These are phyloP conservation scores for Hydrangea macrophylla DNA, from an alignment of 148 eudicot species.

Conservation along the genomic window DNA sequence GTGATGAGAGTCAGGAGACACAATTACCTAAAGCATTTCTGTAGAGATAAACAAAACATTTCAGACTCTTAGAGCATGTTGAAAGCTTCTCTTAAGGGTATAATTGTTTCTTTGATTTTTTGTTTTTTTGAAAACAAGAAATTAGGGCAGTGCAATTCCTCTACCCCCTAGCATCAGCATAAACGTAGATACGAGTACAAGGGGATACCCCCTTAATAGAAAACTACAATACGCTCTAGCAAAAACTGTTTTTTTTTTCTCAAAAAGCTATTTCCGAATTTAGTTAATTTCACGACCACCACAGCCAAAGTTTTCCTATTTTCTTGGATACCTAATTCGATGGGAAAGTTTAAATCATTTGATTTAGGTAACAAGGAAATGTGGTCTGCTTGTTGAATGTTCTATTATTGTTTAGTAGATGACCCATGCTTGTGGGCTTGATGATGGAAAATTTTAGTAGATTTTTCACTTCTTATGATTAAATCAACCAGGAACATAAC, in stretches of 20 bases:
- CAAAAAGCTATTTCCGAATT: not conserved
- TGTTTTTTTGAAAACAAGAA: no score
- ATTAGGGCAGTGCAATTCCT: no score
- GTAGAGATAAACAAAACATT: no score
- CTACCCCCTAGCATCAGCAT: no score
- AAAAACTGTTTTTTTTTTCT: no score
- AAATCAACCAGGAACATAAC: constrained; percentile 5
- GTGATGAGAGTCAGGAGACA: no score
- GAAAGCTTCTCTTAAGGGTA: no score
- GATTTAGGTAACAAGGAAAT: not conserved
- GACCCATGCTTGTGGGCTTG: not conserved
- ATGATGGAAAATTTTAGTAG: not conserved
- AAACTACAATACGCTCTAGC: no score
- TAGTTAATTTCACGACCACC: not conserved
- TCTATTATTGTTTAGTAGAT: not conserved
- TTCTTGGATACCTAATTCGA: not conserved
- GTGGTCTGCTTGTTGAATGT: not conserved
- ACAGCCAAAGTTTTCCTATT: not conserved
- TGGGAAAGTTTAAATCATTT: not conserved
- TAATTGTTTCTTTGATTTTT: no score
- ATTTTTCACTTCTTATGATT: not conserved
- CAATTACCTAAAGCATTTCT: no score
- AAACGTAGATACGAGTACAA: no score
- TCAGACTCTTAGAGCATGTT: no score
- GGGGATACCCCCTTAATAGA: not conserved